Conservation (phyloP, 768 basidiomycete genomes). For the Pleurotus pulmonarius region DNA sequence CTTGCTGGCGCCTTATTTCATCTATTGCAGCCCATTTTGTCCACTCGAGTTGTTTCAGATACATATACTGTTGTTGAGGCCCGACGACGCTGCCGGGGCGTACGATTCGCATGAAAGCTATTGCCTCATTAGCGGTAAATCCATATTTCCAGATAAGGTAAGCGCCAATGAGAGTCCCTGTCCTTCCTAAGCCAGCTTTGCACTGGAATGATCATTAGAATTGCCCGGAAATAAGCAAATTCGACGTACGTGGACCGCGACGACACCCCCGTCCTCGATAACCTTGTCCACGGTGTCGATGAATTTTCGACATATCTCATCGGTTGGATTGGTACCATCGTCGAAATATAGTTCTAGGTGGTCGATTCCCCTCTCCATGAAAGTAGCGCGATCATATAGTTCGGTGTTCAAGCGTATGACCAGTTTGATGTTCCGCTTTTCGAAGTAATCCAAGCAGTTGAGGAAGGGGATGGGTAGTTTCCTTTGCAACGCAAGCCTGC, state of each 20-base stretch:
- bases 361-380: slow-evolving; percentile 80
- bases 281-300: slow-evolving; percentile 80
- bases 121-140: slow-evolving; percentile 93
- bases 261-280: slow-evolving; percentile 74
- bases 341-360: slow-evolving; percentile 95
- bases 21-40: slow-evolving; percentile 89
- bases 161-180: slow-evolving; percentile 95
- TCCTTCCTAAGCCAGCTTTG: slow-evolving; percentile 94
- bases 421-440: slow-evolving; percentile 79
- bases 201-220: slow-evolving; percentile 47
- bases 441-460: slow-evolving; percentile 93
- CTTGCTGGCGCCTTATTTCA: slow-evolving; percentile 57
- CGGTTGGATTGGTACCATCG: slow-evolving; percentile 96
- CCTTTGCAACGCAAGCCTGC: slow-evolving; percentile 58
- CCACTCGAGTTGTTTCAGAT: slow-evolving; percentile 93
- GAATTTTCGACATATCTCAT: slow-evolving; percentile 91
- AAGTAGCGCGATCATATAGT: slow-evolving; percentile 80
- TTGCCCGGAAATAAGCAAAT: slow-evolving; percentile 7
- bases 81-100: slow-evolving; percentile 93
- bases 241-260: slow-evolving; percentile 79
- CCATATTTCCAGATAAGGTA: slow-evolving; percentile 99
- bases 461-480: slow-evolving; percentile 77
- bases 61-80: slow-evolving; percentile 93
- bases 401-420: slow-evolving; percentile 94
- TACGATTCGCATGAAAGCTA: slow-evolving; percentile 97